Conservation (phyloP, 768 basidiomycete species). For the Paxillus ammoniavirescens region DNA sequence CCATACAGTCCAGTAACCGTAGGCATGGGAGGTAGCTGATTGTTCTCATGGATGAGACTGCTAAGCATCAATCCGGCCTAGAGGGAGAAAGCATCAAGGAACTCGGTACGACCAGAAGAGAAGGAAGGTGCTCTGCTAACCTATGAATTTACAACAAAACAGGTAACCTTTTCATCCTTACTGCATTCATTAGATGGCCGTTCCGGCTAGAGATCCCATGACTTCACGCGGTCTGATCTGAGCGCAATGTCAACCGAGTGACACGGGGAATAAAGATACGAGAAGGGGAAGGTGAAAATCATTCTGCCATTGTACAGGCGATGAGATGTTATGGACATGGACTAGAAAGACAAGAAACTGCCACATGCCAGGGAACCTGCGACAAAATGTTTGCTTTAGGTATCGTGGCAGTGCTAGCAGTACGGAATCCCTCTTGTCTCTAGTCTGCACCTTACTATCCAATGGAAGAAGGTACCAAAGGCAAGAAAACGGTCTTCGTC, state of each 20-base stretch:
- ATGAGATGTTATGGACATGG: not conserved
- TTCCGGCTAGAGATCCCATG: too few species aligned
- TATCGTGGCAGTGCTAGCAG: not conserved
- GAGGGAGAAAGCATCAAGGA: not conserved
- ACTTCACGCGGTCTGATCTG: not conserved
- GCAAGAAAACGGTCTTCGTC: constrained; percentile 85
- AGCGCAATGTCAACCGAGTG: not conserved
- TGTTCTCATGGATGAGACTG: too few species aligned
- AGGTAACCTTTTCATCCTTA: constrained; percentile 6
- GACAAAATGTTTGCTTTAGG: constrained; percentile 13
- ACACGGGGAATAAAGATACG: constrained; percentile 13
- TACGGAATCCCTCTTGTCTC: not conserved
- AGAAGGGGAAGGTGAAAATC: not conserved
- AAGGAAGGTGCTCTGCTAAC: too few species aligned
- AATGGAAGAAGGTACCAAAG: constrained; percentile 82
- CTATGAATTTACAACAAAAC: not conserved
- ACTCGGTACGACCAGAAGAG: too few species aligned
- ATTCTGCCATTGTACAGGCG: not conserved
- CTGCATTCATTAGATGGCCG: not conserved
- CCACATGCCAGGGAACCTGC: not conserved
- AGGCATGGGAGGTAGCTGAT: not conserved
- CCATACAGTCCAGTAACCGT: not conserved
- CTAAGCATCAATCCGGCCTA: constrained; percentile 1
- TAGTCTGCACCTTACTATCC: not conserved
- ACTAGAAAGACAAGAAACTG: too few species aligned